Evolutionary conservation across 2,329 filamentous ascomycete genomes (phyloP), one percentile per base, ranked within the genome.

Genomic region (Cryphonectria japonica): DNA sequence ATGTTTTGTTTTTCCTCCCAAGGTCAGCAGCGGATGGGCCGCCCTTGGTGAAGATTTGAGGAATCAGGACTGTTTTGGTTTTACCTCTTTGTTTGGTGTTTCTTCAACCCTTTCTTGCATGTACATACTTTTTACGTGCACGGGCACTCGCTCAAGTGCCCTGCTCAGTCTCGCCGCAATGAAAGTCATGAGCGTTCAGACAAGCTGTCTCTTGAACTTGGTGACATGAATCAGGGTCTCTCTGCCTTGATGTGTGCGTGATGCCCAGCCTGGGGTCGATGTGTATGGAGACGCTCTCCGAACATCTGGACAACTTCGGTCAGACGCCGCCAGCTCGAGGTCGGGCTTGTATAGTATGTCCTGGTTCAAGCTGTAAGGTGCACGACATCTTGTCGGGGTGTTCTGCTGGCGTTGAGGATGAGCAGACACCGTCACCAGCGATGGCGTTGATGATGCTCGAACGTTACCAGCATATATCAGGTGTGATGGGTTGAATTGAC

Each of bases 121-220:
- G 39, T 64, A 64, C n/a, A 64, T 64, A 64, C 61, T 37, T 61
- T 61, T 39, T 22, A 32, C 6, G 14, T 59, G 54, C 54, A 59
- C 26, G 14, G 54, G 54, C 29, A 19, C 54, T 34, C 26, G 54
- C 54, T 32, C 54, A 59, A 7, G 29, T 34, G 26, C 29, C 14
- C 14, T 59, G 54, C 54, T 32, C 54, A 59, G 26, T 32, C 16
- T 26, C 6, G 54, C 26, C 34, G 54, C 29, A 32, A 59, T 59
- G 54, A 59, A 59, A 59, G 54, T 19, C 34, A 32, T 19, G 54
- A 32, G 54, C 13, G 29, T 34, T 19, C 26, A 19, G 46, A 32
- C 1, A 14, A 57, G 52, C 13, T 59, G 54, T 19, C 46, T 19
- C 54, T 2, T 19, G 26, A 54, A 16, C 52, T 29, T 32, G 26